Conservation (phyloP, 1,284 basidiomycete genomes). For the Pterulicium gracile region DNA sequence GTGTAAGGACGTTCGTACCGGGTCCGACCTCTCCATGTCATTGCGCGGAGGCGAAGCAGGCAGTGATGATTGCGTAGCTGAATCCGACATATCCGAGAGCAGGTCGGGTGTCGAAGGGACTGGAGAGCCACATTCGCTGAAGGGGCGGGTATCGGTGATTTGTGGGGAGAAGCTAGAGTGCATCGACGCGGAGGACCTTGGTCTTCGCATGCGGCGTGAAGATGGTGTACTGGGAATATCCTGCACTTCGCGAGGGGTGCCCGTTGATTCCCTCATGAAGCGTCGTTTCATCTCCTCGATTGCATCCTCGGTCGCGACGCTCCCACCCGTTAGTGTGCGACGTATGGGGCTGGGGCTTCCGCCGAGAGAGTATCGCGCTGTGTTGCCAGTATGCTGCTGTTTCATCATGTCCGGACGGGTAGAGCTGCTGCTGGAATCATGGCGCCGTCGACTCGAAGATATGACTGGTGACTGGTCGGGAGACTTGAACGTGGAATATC, state of each 20-base stretch:
- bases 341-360: not conserved
- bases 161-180: slow-evolving; percentile 8
- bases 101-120: slow-evolving; percentile 47
- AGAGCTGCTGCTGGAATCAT: not conserved
- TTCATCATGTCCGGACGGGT: not conserved
- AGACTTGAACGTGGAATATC: slow-evolving; percentile 12
- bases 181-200: slow-evolving; percentile 16
- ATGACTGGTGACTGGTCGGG: not conserved
- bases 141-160: not conserved
- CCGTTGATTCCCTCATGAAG: slow-evolving; percentile 25
- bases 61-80: slow-evolving; percentile 41
- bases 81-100: slow-evolving; percentile 49
- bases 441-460: not conserved
- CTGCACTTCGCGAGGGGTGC: not conserved
- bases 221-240: slow-evolving; percentile 9
- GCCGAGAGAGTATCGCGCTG: not conserved
- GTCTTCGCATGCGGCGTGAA: slow-evolving; percentile 14
- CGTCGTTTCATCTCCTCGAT: slow-evolving; percentile 56
- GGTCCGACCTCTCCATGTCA: slow-evolving; percentile 12
- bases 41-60: slow-evolving; percentile 41
- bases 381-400: not conserved
- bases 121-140: slow-evolving; percentile 15
- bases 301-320: slow-evolving; percentile 34
- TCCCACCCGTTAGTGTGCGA: slow-evolving; percentile 14
- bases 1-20: slow-evolving; percentile 15